A percentile compares a stretch with the other conserved stretches of the same genome.
phyloP scores from a whole-genome alignment of 352 stramenopile species.

The Phytophthora lateralis region DNA sequence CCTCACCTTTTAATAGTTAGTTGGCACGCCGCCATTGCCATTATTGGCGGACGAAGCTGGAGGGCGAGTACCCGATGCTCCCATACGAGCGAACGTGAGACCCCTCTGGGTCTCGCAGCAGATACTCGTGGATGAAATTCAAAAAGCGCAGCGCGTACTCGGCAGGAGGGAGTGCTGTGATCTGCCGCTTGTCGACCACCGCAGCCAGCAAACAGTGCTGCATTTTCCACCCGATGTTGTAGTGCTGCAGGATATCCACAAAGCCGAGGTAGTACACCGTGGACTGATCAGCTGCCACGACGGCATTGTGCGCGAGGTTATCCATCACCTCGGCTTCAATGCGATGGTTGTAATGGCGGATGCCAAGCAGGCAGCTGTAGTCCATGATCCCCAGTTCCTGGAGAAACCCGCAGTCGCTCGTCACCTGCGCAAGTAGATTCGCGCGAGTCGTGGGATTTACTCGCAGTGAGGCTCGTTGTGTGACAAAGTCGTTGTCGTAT shows the following conservation, averaged over 20 bases:
- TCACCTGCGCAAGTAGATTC: slow-evolving; percentile 81
- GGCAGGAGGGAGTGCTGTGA: slow-evolving; percentile 79
- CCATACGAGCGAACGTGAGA: slow-evolving; percentile 73
- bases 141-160: slow-evolving; percentile 89
- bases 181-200: slow-evolving; percentile 74
- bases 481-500: slow-evolving; percentile 85
- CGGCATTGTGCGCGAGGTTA: slow-evolving; percentile 72
- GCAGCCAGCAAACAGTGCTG: slow-evolving; percentile 77
- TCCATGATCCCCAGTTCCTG: slow-evolving; percentile 90
- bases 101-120: slow-evolving; percentile 67
- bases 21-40: neutral
- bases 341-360: slow-evolving; percentile 58
- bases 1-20: slow-evolving; percentile 27
- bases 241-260: slow-evolving; percentile 87
- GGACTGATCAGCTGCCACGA: slow-evolving; percentile 73
- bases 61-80: slow-evolving; percentile 56
- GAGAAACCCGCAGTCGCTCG: slow-evolving; percentile 83
- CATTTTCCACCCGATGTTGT: slow-evolving; percentile 86
- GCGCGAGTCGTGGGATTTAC: slow-evolving; percentile 77
- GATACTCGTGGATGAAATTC: slow-evolving; percentile 85
- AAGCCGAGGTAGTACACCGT: slow-evolving; percentile 87
- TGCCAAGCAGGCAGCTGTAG: slow-evolving; percentile 85
- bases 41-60: slow-evolving; percentile 26
- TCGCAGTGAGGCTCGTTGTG: slow-evolving; percentile 59
- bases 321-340: slow-evolving; percentile 58